Conservation (phyloP, 1,284 basidiomycete species). For the Cutaneotrichosporon sp. region DNA sequence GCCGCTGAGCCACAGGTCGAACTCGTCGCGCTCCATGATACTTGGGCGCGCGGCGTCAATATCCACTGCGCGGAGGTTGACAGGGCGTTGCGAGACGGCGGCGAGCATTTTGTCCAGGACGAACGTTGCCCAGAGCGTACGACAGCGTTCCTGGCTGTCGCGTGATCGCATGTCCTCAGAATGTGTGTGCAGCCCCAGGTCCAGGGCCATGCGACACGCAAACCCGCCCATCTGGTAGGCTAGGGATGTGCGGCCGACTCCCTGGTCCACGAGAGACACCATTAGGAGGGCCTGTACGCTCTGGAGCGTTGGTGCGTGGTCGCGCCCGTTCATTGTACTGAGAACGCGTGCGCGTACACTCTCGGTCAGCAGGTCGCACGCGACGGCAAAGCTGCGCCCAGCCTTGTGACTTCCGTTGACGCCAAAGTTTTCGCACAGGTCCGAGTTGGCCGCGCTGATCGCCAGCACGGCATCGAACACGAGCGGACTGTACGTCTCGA, state of each 20-base stretch:
- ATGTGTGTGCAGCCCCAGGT: conserved; percentile 20
- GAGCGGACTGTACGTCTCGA: conserved; percentile 20
- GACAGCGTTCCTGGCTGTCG: conserved; percentile 17
- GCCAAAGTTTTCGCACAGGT: conserved; percentile 7
- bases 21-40: conserved; percentile 27
- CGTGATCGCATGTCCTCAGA: conserved; percentile 1
- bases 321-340: conserved; percentile 8
- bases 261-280: conserved; percentile 20
- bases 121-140: conserved; percentile 23
- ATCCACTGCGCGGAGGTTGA: conserved; percentile 16
- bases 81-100: conserved; percentile 17
- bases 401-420: conserved; percentile 10
- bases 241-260: conserved; percentile 17
- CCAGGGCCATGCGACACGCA: conserved; percentile 23
- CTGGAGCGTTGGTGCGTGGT: conserved; percentile 13
- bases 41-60: conserved; percentile 21
- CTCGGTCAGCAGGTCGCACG: conserved; percentile 21
- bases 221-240: conserved; percentile 25
- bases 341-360: conserved; percentile 22
- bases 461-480: conserved; percentile 26
- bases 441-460: conserved; percentile 22
- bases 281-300: conserved; percentile 20
- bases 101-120: conserved; percentile 26
- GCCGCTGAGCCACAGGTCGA: conserved; percentile 26
- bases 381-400: conserved; percentile 10